Conservation (phyloP, 257 asterid species). For the Verbascum thapsus region DNA sequence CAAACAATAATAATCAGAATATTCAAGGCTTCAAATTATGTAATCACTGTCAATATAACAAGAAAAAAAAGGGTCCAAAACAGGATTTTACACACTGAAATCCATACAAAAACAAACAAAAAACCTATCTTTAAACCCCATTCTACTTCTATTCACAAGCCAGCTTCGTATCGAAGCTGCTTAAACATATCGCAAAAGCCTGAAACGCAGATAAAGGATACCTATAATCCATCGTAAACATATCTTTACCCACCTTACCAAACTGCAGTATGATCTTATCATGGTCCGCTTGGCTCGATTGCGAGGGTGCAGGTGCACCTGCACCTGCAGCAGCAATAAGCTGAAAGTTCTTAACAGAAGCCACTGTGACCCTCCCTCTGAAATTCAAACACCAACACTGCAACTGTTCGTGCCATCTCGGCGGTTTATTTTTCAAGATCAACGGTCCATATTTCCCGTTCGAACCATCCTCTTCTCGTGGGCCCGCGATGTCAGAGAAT, state of each 20-base stretch:
- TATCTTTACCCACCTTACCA: constrained; percentile 85
- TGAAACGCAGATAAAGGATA: constrained; percentile 88
- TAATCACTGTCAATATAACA: no score
- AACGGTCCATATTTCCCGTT: constrained; percentile 43
- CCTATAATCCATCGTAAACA: constrained; percentile 90
- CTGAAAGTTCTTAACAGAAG: constrained; percentile 90
- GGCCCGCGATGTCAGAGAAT: constrained; percentile 58
- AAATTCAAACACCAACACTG: constrained; percentile 94
- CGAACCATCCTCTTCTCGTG: constrained; percentile 44
- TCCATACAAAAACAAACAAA: constrained; percentile 26
- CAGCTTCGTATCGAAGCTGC: constrained; percentile 86
- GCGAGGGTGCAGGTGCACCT: constrained; percentile 51
- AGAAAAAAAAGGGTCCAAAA: neutral
- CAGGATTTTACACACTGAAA: constrained; percentile 20
- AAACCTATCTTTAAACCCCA: constrained; percentile 34
- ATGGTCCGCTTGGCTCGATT: constrained; percentile 56
- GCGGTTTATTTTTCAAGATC: constrained; percentile 71
- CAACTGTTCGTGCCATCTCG: constrained; percentile 91
- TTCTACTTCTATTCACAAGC: constrained; percentile 76
- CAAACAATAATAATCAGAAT: neutral
- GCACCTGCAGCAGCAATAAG: constrained; percentile 62
- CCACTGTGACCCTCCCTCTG: constrained; percentile 84
- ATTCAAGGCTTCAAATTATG: no score
- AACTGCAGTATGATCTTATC: constrained; percentile 85
- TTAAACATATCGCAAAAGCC: constrained; percentile 83